These are phyloP conservation scores for Melastoma malabathricum DNA, from an alignment of 345 rosid genomes.

Conservation along the genomic window DNA sequence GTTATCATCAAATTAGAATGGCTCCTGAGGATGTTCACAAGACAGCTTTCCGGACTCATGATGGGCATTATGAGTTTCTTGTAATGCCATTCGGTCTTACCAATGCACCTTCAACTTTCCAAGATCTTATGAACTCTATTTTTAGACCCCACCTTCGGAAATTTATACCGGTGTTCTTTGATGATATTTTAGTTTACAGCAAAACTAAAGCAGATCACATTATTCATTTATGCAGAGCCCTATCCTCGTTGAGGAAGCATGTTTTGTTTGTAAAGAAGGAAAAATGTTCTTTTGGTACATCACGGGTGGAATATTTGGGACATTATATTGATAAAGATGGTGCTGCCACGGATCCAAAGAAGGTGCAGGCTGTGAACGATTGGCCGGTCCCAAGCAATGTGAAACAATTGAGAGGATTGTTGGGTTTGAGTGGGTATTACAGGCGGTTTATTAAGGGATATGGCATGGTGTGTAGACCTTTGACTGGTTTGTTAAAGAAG, in stretches of 20 bases:
- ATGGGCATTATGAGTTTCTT: no score
- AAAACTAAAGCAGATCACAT: not conserved
- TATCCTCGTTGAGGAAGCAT: no score
- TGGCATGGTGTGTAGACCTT: no score
- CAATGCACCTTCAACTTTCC: not conserved
- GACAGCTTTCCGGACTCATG: not conserved
- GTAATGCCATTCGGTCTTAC: not conserved
- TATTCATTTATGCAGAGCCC: not conserved
- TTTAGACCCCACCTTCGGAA: not conserved
- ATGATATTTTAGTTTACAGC: slow-evolving; percentile 1
- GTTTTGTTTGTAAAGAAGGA: no score
- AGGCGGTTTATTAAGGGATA: no score
- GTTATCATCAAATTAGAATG: not conserved
- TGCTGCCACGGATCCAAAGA: not conserved
- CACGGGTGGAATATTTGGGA: not conserved
- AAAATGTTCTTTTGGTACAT: not conserved
- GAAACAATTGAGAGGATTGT: not conserved
- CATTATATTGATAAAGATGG: not conserved
- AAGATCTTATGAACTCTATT: not conserved
- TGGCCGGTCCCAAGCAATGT: not conserved
- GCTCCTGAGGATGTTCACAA: not conserved
- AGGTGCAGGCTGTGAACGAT: not conserved
- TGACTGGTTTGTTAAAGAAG: no score
- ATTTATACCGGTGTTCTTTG: not conserved
- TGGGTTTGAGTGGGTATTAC: slow-evolving; percentile 3